These are phyloP conservation scores for Amphirosellinia nigrospora DNA, from an alignment of 495 filamentous ascomycete species.

Conservation along the genomic window DNA sequence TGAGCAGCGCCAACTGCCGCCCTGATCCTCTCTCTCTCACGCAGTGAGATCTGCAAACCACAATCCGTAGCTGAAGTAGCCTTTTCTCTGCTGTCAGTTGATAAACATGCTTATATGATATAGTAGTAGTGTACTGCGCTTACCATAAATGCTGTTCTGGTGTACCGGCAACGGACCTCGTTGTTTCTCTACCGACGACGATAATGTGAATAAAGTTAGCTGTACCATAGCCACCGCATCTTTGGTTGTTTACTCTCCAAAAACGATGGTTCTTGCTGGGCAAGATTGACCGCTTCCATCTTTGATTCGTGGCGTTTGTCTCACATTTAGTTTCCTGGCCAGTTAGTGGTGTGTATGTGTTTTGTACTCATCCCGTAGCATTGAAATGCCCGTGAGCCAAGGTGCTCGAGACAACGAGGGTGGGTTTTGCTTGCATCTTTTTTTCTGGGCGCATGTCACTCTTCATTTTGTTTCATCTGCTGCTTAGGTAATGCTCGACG, in stretches of 20 bases:
- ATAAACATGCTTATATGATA: neutral
- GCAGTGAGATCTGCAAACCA: constrained; percentile 25
- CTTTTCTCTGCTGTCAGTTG: neutral
- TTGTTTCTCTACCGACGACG: neutral
- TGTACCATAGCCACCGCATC: constrained; percentile 1
- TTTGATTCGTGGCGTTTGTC: constrained; percentile 8
- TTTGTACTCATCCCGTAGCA: neutral
- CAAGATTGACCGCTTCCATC: constrained; percentile 11
- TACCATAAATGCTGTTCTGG: no score
- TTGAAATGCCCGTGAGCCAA: neutral
- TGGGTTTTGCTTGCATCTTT: neutral
- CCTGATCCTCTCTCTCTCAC: constrained; percentile 1
- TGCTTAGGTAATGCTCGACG: neutral
- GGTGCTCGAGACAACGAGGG: neutral
- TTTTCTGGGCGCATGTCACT: neutral
- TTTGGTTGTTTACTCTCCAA: neutral
- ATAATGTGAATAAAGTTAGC: constrained; percentile 5
- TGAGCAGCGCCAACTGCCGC: constrained; percentile 24
- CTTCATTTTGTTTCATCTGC: neutral
- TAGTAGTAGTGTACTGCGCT: neutral
- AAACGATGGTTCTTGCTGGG: neutral
- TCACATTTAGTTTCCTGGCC: constrained; percentile 3
- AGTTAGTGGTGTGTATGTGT: neutral
- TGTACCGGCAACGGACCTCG: neutral
- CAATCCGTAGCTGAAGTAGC: constrained; percentile 2